Evolutionary conservation across 768 basidiomycete species (phyloP), one percentile per base, ranked within the genome.

Genomic region (Russula foetens): DNA sequence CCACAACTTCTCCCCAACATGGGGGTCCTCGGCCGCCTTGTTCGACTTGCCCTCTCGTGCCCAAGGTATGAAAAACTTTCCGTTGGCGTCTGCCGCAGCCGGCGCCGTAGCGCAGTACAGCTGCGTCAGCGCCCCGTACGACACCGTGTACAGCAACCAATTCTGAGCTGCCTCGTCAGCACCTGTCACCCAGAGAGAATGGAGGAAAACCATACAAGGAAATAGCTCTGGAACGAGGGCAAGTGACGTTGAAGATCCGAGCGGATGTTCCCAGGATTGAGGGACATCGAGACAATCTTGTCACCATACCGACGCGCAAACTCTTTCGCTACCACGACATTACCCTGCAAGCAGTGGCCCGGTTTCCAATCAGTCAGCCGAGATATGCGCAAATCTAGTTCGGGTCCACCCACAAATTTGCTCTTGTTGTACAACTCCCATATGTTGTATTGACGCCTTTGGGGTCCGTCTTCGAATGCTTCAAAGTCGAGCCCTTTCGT

Each of bases 231-330:
- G 38, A 33, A 53, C 9, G 9, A 3, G 19, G 58, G 39, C 49
- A 59, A 23, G 31, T 60, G 12, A 2, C 52, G 62, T 35, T 54
- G 58, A 53, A 63, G 51, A 11, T 55, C 62, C 7, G 62, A 44
- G 4, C 31, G 19, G 17, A 60, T 46, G 26, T 63, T 63, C 19
- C 65, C 65, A 14, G 83, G 81, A 60, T 82, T 73, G 26, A 82
- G 65, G 19, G 77, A 70, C 26, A 72, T 71, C 3, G 76, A 76
- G 0, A 83, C 71, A 54, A 84, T 76, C 62, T 77, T 63, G 33
- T 78, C 76, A 1, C 70, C 75, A 63, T 79, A 78, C 61, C 78
- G 71, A 50, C 78, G 68, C 26, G 76, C 77, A 24, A 83, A 69
- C 66, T 82, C 83, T 24, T 72, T 64, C 4, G 79, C 71, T 12